A percentile compares a stretch with the other conserved stretches of the same genome.
Evolutionary conservation across 306 rosid genomes (phyloP).

Genomic region (Acacia crassicarpa): DNA sequence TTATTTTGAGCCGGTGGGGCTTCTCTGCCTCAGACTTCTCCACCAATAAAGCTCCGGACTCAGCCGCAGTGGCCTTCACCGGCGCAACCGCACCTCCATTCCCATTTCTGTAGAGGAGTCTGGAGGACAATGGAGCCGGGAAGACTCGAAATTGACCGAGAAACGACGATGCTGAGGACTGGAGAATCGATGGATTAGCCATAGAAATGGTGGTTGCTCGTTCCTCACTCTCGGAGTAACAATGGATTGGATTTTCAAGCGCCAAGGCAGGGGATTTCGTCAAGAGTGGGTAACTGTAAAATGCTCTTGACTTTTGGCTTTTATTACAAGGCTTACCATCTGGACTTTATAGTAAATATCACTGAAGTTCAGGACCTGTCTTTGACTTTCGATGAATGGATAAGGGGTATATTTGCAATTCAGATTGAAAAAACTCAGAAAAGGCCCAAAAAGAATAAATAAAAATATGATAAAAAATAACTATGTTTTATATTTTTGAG

Average conservation of each 20-base stretch:
- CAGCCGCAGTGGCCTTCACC: constrained; percentile 58
- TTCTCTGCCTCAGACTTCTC: constrained; percentile 83
- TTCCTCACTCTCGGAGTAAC: neutral
- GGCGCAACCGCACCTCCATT: constrained; percentile 35
- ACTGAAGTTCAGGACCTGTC: neutral
- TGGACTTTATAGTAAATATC: neutral
- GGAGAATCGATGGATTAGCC: constrained; percentile 69
- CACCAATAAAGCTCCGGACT: constrained; percentile 52
- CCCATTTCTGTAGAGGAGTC: constrained; percentile 32
- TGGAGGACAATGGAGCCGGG: constrained; percentile 31
- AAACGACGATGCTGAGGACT: constrained; percentile 71
- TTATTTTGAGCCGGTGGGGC: constrained; percentile 57
- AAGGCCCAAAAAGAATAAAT: neutral
- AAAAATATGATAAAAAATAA: too few relatives aligned
- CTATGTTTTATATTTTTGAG: too few relatives aligned
- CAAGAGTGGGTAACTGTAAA: neutral
- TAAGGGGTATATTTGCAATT: neutral
- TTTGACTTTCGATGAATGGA: neutral
- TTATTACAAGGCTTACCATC: constrained; percentile 20
- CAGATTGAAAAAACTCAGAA: neutral
- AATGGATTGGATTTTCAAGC: constrained; percentile 22
- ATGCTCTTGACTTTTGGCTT: neutral
- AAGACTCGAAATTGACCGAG: constrained; percentile 50
- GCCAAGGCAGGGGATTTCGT: neutral
- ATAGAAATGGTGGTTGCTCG: constrained; percentile 28